Conservation (phyloP, 768 basidiomycete species). For the Myochromella boudieri region DNA sequence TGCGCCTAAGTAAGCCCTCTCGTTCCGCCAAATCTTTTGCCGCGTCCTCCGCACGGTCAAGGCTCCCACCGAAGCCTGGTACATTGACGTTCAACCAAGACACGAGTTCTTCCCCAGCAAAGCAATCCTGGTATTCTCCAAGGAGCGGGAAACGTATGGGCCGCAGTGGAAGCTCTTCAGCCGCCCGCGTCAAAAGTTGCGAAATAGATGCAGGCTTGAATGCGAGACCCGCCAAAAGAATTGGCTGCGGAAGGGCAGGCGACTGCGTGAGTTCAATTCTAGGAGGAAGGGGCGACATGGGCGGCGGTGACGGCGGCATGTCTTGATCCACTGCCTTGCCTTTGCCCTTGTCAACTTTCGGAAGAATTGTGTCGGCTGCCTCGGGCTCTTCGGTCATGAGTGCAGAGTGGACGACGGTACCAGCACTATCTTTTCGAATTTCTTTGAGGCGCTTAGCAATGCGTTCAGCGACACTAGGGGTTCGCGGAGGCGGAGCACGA, state of each 20-base stretch:
- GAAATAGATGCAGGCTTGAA: constrained; percentile 66
- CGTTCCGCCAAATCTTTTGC: constrained; percentile 61
- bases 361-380: constrained; percentile 26
- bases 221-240: constrained; percentile 76
- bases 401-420: constrained; percentile 31
- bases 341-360: constrained; percentile 84
- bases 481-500: constrained; percentile 57
- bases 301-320: constrained; percentile 30
- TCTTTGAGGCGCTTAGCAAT: constrained; percentile 82
- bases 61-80: constrained; percentile 71
- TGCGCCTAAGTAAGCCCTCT: constrained; percentile 63
- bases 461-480: constrained; percentile 83
- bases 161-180: constrained; percentile 66
- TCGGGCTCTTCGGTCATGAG: constrained; percentile 32
- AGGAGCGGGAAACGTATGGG: constrained; percentile 75
- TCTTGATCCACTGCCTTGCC: constrained; percentile 55
- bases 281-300: constrained; percentile 58
- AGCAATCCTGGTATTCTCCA: constrained; percentile 84
- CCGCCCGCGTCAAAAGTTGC: constrained; percentile 68
- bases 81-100: constrained; percentile 81
- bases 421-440: constrained; percentile 60
- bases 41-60: constrained; percentile 79
- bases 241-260: constrained; percentile 43
- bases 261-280: constrained; percentile 34
- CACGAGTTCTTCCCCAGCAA: constrained; percentile 88